A percentile compares a stretch with the other conserved stretches of the same genome.
phyloP scores from a whole-genome alignment of 768 basidiomycete species.

The Polyporus arcularius region DNA sequence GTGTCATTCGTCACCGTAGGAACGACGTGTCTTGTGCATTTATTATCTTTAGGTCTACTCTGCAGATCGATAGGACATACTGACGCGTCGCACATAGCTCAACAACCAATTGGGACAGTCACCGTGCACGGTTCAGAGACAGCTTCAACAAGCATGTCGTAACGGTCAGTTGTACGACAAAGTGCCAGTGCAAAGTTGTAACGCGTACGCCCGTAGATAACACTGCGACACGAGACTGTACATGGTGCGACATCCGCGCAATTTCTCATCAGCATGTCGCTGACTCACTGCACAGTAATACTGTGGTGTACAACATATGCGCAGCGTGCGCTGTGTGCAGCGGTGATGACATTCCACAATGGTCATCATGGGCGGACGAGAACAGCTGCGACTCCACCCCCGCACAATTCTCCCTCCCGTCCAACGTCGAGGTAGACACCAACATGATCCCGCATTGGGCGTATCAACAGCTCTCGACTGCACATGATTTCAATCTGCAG shows the following conservation, averaged over 20 bases:
- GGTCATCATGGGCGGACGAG: conserved; percentile 6
- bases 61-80: neutral
- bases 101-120: conserved; percentile 13
- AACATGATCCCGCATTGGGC: conserved; percentile 9
- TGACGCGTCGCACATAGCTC: neutral
- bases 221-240: neutral
- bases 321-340: conserved; percentile 10
- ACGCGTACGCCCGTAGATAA: neutral
- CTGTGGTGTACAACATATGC: conserved; percentile 7
- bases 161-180: neutral
- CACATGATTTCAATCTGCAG: conserved; percentile 5
- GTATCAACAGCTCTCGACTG: conserved; percentile 2
- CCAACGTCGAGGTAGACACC: neutral
- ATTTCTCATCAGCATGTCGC: neutral
- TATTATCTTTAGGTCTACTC: too few species aligned
- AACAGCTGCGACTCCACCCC: conserved; percentile 3
- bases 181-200: neutral
- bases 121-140: conserved; percentile 2
- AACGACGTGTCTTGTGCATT: too few species aligned
- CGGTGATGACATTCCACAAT: neutral
- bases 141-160: conserved; percentile 4
- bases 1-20: too few species aligned
- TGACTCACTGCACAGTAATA: conserved; percentile 4
- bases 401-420: conserved; percentile 4
- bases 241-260: conserved; percentile 2